A percentile compares a stretch with the other conserved stretches of the same genome.
Conservation (phyloP, 306 rosid species). For the Fragaria nilgerrensis region DNA sequence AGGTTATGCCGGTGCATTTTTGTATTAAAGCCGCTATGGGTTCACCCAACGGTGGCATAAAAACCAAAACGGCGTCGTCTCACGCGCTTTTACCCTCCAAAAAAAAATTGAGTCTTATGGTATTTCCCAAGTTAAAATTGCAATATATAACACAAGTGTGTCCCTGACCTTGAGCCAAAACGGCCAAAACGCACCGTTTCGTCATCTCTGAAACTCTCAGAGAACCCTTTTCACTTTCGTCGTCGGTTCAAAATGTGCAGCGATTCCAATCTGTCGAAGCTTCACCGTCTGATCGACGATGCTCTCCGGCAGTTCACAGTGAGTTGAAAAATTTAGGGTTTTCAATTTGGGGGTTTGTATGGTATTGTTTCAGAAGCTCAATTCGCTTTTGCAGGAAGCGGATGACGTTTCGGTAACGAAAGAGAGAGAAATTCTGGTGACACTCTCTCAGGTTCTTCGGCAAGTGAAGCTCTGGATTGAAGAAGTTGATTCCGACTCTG, state of each 20-base stretch:
- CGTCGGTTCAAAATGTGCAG: slow-evolving; percentile 26
- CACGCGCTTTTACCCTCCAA: slow-evolving; percentile 9
- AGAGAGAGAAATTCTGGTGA: slow-evolving; percentile 39
- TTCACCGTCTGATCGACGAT: slow-evolving; percentile 52
- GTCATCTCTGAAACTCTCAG: neutral
- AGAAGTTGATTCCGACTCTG: slow-evolving; percentile 24
- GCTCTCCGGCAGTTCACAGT: slow-evolving; percentile 57
- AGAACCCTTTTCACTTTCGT: neutral
- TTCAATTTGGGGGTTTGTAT: neutral
- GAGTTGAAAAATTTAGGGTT: neutral
- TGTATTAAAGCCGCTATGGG: slow-evolving; percentile 36
- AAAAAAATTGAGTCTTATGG: neutral
- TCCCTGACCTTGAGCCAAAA: neutral
- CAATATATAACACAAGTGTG: neutral
- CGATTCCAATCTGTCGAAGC: slow-evolving; percentile 40
- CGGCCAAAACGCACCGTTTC: slow-evolving; percentile 21
- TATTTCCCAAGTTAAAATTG: neutral
- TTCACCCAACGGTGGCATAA: slow-evolving; percentile 30
- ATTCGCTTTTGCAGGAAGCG: slow-evolving; percentile 13
- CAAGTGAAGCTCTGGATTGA: slow-evolving; percentile 34
- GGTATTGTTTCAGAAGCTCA: neutral
- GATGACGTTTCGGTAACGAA: slow-evolving; percentile 20
- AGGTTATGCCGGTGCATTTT: slow-evolving; percentile 55
- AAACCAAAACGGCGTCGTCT: neutral
- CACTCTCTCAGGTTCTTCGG: slow-evolving; percentile 36